phyloP scores from a whole-genome alignment of 2,329 filamentous ascomycete species.

The Sporothrix brunneoviolacea region DNA sequence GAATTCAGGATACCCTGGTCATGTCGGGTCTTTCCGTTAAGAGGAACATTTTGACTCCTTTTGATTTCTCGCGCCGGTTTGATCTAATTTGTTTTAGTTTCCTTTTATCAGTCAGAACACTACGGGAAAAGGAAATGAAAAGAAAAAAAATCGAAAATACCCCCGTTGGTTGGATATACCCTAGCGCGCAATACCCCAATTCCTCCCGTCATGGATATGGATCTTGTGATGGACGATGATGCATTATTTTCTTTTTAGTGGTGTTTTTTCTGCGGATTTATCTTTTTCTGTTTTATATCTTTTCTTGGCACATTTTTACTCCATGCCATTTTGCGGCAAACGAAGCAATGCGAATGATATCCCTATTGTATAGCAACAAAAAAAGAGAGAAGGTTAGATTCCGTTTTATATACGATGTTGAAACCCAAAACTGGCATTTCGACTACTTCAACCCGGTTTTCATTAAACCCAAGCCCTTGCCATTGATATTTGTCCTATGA shows the following conservation, averaged over 20 bases:
- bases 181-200: slow-evolving; percentile 47
- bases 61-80: slow-evolving; percentile 26
- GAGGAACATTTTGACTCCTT: slow-evolving; percentile 39
- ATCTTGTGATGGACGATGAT: slow-evolving; percentile 16
- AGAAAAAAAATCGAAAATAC: slow-evolving; percentile 36
- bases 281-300: not conserved
- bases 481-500: too few relatives aligned
- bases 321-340: slow-evolving; percentile 6
- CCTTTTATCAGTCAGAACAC: not conserved
- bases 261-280: not conserved
- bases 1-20: slow-evolving; percentile 91
- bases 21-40: slow-evolving; percentile 84
- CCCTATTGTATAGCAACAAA: slow-evolving; percentile 11
- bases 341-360: slow-evolving; percentile 19
- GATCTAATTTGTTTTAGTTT: slow-evolving; percentile 18
- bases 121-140: slow-evolving; percentile 11
- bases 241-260: slow-evolving; percentile 1
- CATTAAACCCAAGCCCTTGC: too few relatives aligned
- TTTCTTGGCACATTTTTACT: not conserved
- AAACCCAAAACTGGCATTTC: too few relatives aligned
- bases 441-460: not conserved
- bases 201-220: slow-evolving; percentile 14
- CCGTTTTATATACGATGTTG: not conserved
- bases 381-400: slow-evolving; percentile 10
- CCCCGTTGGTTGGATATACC: slow-evolving; percentile 57